Evolutionary conservation across 495 filamentous ascomycete genomes (phyloP).

Genomic region (Corynascus novoguineensis): DNA sequence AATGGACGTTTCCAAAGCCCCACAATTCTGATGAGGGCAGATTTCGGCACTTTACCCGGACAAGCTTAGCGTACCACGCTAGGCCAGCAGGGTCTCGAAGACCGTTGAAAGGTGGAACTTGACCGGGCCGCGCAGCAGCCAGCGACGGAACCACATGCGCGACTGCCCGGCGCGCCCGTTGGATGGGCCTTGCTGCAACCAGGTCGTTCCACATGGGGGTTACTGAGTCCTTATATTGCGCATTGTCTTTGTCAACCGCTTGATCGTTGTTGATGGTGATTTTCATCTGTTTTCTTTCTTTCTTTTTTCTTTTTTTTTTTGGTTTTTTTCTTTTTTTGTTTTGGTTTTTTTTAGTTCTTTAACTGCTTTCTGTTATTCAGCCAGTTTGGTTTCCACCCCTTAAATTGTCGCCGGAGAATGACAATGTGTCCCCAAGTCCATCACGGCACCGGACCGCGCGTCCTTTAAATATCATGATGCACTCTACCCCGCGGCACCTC

Average conservation of each 20-base stretch:
- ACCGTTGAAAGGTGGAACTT: constrained; percentile 24
- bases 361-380: too few species aligned
- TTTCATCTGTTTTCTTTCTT: too few species aligned
- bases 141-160: constrained; percentile 5
- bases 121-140: constrained; percentile 6
- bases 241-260: too few species aligned
- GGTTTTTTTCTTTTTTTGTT: too few species aligned
- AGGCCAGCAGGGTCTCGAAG: constrained; percentile 16
- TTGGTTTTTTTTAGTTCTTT: too few species aligned
- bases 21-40: constrained; percentile 12
- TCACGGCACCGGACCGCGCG: not conserved
- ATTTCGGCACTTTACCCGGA: constrained; percentile 25
- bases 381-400: too few species aligned
- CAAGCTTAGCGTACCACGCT: constrained; percentile 17
- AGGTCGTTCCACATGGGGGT: not conserved
- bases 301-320: too few species aligned
- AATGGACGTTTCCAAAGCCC: constrained; percentile 24
- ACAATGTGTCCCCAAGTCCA: too few species aligned
- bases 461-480: not conserved
- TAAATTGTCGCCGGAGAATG: too few species aligned
- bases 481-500: not conserved
- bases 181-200: constrained; percentile 6
- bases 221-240: too few species aligned
- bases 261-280: too few species aligned
- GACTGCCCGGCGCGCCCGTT: not conserved